phyloP scores from a whole-genome alignment of 352 stramenopile genomes.

The Phytophthora ohioensis region DNA sequence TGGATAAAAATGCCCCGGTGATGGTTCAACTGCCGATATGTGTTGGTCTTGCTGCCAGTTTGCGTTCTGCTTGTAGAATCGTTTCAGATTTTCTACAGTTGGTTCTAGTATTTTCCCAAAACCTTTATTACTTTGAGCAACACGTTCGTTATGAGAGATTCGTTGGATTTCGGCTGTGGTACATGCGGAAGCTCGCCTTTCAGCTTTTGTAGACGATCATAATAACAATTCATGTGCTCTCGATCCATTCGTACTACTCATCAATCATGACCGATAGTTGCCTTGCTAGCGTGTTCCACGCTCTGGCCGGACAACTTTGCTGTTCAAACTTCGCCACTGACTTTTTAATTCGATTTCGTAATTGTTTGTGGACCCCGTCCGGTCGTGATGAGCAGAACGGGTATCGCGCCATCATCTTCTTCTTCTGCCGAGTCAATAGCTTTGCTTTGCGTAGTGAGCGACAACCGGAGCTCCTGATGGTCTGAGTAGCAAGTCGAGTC shows the following conservation, averaged over 20 bases:
- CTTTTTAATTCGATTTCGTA: slow-evolving; percentile 4
- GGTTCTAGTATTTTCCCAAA: slow-evolving; percentile 1
- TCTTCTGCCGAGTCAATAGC: not conserved
- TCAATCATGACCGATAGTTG: slow-evolving; percentile 1
- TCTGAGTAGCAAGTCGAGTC: not conserved
- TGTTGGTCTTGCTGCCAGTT: slow-evolving; percentile 11
- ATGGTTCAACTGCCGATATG: not conserved
- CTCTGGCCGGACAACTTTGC: slow-evolving; percentile 1
- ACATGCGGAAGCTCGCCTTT: too few relatives aligned
- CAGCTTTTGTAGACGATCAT: too few relatives aligned
- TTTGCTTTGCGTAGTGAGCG: not conserved
- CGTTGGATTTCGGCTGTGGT: not conserved
- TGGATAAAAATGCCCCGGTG: slow-evolving; percentile 4
- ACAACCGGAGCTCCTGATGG: slow-evolving; percentile 12
- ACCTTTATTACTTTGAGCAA: not conserved
- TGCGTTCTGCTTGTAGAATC: slow-evolving; percentile 2
- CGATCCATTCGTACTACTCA: not conserved
- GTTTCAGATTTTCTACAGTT: not conserved
- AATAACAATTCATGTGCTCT: not conserved
- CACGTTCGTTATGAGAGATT: not conserved
- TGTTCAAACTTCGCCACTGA: not conserved
- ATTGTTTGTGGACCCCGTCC: not conserved
- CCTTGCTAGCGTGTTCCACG: slow-evolving; percentile 7
- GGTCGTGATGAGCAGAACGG: not conserved
- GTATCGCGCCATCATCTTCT: not conserved